phyloP scores from a whole-genome alignment of 2,329 filamentous ascomycete genomes.

The Ophiognomonia clavigignenti-juglandacearum region DNA sequence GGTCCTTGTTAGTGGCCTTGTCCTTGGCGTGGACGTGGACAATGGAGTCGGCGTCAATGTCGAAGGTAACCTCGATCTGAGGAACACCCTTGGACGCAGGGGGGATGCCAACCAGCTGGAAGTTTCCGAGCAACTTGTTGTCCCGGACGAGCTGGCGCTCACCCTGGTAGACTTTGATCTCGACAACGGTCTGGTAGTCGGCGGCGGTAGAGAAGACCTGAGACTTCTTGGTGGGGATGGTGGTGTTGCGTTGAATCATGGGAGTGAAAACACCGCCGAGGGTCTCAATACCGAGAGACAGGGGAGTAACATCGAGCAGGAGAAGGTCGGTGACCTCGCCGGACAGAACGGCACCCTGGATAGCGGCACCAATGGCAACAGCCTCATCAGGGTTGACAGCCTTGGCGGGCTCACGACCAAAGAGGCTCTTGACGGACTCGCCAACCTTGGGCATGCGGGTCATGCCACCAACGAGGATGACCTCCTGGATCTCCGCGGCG shows the following conservation, averaged over 20 bases:
- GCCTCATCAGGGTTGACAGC: constrained; percentile 98
- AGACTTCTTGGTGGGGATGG: constrained; percentile 98
- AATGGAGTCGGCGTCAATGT: constrained; percentile 97
- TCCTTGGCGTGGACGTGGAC: constrained; percentile 98
- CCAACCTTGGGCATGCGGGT: constrained; percentile 98
- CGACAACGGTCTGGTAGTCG: constrained; percentile 96
- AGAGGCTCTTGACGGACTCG: constrained; percentile 94
- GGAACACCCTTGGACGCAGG: constrained; percentile 94
- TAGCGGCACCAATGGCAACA: constrained; percentile 93
- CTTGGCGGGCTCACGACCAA: constrained; percentile 94
- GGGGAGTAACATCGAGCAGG: constrained; percentile 89
- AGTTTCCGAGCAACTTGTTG: constrained; percentile 98
- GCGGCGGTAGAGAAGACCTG: constrained; percentile 96
- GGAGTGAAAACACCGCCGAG: constrained; percentile 97
- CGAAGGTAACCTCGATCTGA: constrained; percentile 96
- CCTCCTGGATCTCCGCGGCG: constrained; percentile 93
- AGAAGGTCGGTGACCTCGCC: constrained; percentile 96
- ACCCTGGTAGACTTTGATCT: constrained; percentile 99
- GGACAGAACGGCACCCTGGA: constrained; percentile 93
- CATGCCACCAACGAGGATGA: constrained; percentile 98
- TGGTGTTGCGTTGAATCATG: constrained; percentile 98
- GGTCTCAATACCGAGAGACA: constrained; percentile 97
- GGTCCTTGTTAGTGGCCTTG: constrained; percentile 99
- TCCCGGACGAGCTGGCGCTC: constrained; percentile 98
- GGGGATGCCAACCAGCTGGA: constrained; percentile 96